phyloP scores from a whole-genome alignment of 768 basidiomycete genomes.

The Phaffia tasmanica region DNA sequence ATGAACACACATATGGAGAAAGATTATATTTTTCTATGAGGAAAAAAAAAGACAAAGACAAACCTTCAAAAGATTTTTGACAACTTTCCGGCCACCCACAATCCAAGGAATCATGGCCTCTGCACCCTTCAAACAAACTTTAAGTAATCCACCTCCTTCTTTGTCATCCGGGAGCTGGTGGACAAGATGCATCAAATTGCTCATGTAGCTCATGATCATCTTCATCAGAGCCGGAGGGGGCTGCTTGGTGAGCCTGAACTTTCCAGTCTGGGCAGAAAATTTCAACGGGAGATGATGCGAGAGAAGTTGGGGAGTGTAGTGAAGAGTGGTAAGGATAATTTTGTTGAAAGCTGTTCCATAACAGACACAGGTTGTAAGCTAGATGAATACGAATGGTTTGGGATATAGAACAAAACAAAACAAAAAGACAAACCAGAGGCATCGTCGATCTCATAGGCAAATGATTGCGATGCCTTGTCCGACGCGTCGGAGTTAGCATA shows the following conservation, averaged over 20 bases:
- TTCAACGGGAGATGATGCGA: conserved; percentile 81
- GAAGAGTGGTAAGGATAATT: conserved; percentile 70
- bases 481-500: conserved; percentile 70
- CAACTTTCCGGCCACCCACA: conserved; percentile 65
- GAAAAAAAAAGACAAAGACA: too few relatives aligned
- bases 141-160: conserved; percentile 33
- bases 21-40: too few relatives aligned
- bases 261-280: conserved; percentile 57
- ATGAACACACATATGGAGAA: too few relatives aligned
- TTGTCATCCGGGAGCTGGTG: conserved; percentile 52
- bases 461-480: conserved; percentile 38
- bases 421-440: conserved; percentile 50
- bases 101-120: conserved; percentile 84
- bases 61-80: conserved; percentile 81
- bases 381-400: background rate
- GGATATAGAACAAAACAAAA: background rate
- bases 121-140: conserved; percentile 68
- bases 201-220: conserved; percentile 76
- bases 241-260: conserved; percentile 75
- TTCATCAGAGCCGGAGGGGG: conserved; percentile 75
- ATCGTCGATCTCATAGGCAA: conserved; percentile 72
- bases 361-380: background rate
- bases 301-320: conserved; percentile 81
- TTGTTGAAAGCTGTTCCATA: conserved; percentile 73
- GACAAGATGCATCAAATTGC: conserved; percentile 69